These are phyloP conservation scores for Fraxinus albicans DNA, from an alignment of 305 asterid species.

Conservation along the genomic window DNA sequence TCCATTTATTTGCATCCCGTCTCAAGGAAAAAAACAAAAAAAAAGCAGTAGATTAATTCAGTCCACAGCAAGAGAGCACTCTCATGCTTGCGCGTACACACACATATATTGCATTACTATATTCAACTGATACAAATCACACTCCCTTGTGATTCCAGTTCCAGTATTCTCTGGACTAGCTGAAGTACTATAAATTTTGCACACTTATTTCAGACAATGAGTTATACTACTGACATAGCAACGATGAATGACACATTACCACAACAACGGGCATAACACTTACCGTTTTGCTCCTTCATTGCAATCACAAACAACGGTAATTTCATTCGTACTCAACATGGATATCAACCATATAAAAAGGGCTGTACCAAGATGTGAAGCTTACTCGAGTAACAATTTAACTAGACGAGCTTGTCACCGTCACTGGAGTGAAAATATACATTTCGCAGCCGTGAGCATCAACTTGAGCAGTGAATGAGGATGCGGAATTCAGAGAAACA, in stretches of 20 bases:
- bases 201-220: not conserved
- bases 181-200: not conserved
- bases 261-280: not conserved
- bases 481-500: slow-evolving; percentile 21
- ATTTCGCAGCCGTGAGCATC: slow-evolving; percentile 45
- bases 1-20: not conserved
- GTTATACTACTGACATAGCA: not conserved
- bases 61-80: not conserved
- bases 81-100: not conserved
- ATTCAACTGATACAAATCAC: slow-evolving; percentile 9
- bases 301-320: not conserved
- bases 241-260: not conserved
- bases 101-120: not conserved
- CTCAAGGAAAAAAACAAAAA: not conserved
- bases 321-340: not conserved
- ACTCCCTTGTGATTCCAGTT: not conserved
- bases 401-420: slow-evolving; percentile 24
- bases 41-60: not conserved
- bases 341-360: slow-evolving; percentile 3
- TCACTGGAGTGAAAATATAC: slow-evolving; percentile 37
- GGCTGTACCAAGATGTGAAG: slow-evolving; percentile 8
- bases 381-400: not conserved
- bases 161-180: not conserved
- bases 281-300: not conserved
- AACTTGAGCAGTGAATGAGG: slow-evolving; percentile 39